Conservation (phyloP, 768 basidiomycete genomes). For the Sarcodon sp. region DNA sequence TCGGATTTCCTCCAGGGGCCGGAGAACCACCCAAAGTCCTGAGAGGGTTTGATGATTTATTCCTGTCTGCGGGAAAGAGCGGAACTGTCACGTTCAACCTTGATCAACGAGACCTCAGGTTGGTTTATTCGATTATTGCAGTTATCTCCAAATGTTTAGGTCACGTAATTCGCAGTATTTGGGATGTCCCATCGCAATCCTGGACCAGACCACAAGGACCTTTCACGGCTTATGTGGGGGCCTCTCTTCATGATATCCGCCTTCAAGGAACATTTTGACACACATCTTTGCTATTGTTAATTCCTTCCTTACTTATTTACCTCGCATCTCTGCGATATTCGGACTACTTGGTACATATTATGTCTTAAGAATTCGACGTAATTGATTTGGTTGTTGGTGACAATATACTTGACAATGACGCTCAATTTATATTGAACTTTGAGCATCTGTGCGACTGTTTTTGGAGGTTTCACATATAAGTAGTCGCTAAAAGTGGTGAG, state of each 20-base stretch:
- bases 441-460: too few relatives aligned
- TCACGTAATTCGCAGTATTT: constrained; percentile 11
- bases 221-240: constrained; percentile 19
- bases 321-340: too few relatives aligned
- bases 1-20: constrained; percentile 33
- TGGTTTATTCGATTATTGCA: neutral
- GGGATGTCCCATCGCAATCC: constrained; percentile 25
- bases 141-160: neutral
- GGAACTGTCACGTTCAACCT: constrained; percentile 16
- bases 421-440: too few relatives aligned
- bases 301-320: neutral
- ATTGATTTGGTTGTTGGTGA: too few relatives aligned
- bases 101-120: constrained; percentile 17
- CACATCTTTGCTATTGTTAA: neutral
- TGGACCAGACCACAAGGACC: constrained; percentile 29
- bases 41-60: constrained; percentile 43
- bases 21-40: constrained; percentile 35
- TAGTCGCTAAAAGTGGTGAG: too few relatives aligned
- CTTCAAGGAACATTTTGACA: constrained; percentile 4
- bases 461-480: too few relatives aligned
- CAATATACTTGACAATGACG: too few relatives aligned
- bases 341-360: too few relatives aligned
- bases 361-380: too few relatives aligned
- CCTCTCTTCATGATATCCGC: constrained; percentile 6
- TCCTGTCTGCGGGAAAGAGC: constrained; percentile 13